Base-by-base conservation (phyloP, 768 basidiomycete species). In the Pleurotus platypus region DNA sequence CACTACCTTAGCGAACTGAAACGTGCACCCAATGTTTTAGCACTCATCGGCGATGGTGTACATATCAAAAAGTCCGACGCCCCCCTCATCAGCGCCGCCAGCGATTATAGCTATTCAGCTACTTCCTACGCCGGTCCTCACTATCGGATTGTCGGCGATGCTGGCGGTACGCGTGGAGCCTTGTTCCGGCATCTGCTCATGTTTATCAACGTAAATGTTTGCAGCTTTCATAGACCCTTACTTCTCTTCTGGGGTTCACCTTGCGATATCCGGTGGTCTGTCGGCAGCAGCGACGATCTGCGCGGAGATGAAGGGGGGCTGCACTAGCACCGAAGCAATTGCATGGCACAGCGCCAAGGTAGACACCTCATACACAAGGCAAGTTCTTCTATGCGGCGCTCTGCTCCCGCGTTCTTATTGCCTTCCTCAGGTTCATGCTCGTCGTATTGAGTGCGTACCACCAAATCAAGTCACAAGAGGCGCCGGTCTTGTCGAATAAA, bases 381-480 rank as follows among this genome's bases (percentile, higher is more conserved):
- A 35, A 7, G 18, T 11, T 40, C 12, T 26, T 51, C 35, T 16
- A 18, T n/a, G 5, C 16, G 40, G 38, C 42, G 46, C 27, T 15
- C 42, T 20, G 15, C n/a, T n/a, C 11, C 20, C 15, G 30, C 2
- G 27, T 15, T 26, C 5, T 11, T 4, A n/a, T 39, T 13, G 13
- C 11, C 15, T 37, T 9, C 18, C 11, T 11, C 37, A 75, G 74
- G 39, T 78, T 77, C 61, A 62, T 76, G 9, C 59, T 77, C 13
- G 73, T 75, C 38, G 72, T 74, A 1, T 63, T 78, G 16, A 70
- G 74, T 53, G 70, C 72, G 48, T 78, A 77, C 63, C 73, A 73
- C 62, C 76, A 78, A 57, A 76, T 78, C 59, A 67, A 68, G 30
- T 59, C 71, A 4, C 76, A 77, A 61, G 57, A 62, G 8, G 53